A percentile compares a stretch with the other conserved stretches of the same genome.
Evolutionary conservation across 345 rosid species (phyloP).

Genomic region (Sisymbrium altissimum): DNA sequence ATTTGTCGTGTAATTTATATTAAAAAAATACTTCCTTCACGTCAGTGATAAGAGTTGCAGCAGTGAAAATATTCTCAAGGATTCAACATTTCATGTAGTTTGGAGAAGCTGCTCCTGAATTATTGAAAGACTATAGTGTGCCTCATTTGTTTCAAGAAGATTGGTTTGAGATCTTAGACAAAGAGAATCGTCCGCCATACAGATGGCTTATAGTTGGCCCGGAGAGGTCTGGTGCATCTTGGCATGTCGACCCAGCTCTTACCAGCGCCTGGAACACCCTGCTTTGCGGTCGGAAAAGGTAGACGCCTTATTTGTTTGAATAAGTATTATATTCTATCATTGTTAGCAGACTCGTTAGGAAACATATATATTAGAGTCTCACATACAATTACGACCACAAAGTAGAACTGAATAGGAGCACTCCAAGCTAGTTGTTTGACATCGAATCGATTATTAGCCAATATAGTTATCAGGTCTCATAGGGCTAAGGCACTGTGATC

Average conservation of each 20-base stretch:
- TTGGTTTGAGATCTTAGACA: slow-evolving; percentile 70
- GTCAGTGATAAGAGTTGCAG: neutral
- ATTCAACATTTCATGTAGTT: slow-evolving; percentile 51
- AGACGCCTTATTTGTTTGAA: neutral
- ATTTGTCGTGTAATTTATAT: neutral
- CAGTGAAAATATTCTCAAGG: slow-evolving; percentile 2
- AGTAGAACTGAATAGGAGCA: neutral
- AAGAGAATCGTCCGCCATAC: slow-evolving; percentile 72
- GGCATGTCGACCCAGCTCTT: slow-evolving; percentile 99
- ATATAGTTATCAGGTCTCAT: neutral
- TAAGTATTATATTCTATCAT: neutral
- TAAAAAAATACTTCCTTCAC: slow-evolving; percentile 3
- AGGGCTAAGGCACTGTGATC: too few species aligned
- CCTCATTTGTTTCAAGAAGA: slow-evolving; percentile 90
- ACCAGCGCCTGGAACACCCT: slow-evolving; percentile 99
- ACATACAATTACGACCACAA: neutral
- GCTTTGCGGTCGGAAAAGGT: slow-evolving; percentile 94
- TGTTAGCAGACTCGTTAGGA: neutral
- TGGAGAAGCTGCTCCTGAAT: slow-evolving; percentile 74
- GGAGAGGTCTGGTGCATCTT: slow-evolving; percentile 98
- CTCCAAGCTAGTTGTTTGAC: neutral
- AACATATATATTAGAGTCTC: neutral
- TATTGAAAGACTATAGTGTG: slow-evolving; percentile 75
- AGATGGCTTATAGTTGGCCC: slow-evolving; percentile 98
- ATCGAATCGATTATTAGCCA: neutral